phyloP scores from a whole-genome alignment of 345 rosid species.

The Syzygium grande region DNA sequence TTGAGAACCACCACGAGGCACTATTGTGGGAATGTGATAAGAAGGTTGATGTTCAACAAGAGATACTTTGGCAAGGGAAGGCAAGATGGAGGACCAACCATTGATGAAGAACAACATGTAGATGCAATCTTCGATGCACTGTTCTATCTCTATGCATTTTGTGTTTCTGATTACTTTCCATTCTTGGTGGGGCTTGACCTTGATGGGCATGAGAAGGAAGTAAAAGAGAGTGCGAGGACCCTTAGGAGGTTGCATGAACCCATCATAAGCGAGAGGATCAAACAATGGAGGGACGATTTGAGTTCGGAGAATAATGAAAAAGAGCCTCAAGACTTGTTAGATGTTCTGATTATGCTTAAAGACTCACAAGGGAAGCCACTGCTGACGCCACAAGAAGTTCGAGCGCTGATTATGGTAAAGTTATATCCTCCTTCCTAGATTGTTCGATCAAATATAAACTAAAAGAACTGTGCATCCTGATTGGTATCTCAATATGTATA shows the following conservation, averaged over 20 bases:
- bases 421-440: neutral
- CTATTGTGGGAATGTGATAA: slow-evolving; percentile 14
- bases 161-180: slow-evolving; percentile 13
- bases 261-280: slow-evolving; percentile 9
- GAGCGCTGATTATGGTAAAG: neutral
- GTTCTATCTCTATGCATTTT: slow-evolving; percentile 5
- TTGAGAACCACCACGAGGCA: slow-evolving; percentile 1
- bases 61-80: slow-evolving; percentile 14
- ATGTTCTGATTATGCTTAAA: neutral
- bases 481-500: neutral
- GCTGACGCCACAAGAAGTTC: neutral
- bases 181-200: slow-evolving; percentile 9
- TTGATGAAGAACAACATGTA: slow-evolving; percentile 13
- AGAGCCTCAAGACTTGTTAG: neutral
- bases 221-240: slow-evolving; percentile 2
- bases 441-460: neutral
- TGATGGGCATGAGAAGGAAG: slow-evolving; percentile 8
- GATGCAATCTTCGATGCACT: slow-evolving; percentile 15
- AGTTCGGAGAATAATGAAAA: neutral
- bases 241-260: slow-evolving; percentile 2
- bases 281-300: slow-evolving; percentile 11
- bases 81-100: slow-evolving; percentile 14
- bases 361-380: neutral
- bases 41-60: slow-evolving; percentile 19
- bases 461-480: neutral